Evolutionary conservation across 2,329 filamentous ascomycete species (phyloP).

Genomic region (Diaporthe nobilis): DNA sequence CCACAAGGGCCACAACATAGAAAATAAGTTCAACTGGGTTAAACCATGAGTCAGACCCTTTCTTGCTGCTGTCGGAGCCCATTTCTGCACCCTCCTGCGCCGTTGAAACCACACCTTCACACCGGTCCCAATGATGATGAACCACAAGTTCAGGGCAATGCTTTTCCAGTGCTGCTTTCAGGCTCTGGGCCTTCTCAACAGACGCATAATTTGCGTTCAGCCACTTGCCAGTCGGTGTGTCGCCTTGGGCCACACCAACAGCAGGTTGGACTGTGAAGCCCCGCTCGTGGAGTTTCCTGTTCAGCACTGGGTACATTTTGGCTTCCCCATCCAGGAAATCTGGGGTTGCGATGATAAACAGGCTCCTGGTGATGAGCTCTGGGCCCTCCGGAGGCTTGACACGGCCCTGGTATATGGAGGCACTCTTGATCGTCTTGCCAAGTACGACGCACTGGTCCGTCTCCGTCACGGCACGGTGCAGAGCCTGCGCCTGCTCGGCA

Average conservation of each 20-base stretch:
- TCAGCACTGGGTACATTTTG: background rate
- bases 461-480: background rate
- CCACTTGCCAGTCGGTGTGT: background rate
- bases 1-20: too few relatives aligned
- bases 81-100: background rate
- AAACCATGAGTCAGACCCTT: background rate
- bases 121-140: background rate
- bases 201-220: background rate
- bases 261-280: background rate
- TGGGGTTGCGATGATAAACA: background rate
- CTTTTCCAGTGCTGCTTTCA: background rate
- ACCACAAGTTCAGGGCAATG: background rate
- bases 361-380: background rate
- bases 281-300: background rate
- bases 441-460: background rate
- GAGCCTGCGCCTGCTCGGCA: background rate
- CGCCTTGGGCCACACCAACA: fast-evolving
- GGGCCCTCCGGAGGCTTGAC: background rate
- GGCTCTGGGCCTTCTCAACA: background rate
- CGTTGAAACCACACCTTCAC: background rate
- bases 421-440: background rate
- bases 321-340: background rate
- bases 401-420: background rate
- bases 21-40: background rate
- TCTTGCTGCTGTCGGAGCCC: background rate